Evolutionary conservation across 805 yeast genomes (phyloP).

Genomic region (Cyberlindnera veronae): DNA sequence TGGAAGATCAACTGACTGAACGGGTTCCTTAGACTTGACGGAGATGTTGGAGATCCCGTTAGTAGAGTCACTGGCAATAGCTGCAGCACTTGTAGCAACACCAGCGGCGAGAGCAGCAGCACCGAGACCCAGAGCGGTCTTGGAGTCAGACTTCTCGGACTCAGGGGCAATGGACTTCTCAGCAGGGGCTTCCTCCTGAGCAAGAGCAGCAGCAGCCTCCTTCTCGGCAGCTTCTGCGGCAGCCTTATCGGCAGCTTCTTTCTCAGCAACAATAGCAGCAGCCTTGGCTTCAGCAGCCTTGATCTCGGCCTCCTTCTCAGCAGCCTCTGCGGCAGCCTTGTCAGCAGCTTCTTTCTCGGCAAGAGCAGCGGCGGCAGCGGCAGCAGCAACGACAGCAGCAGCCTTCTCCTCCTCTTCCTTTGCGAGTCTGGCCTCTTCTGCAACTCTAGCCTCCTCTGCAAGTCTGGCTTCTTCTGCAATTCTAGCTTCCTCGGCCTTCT

Average conservation of each 20-base stretch:
- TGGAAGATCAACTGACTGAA: neutral
- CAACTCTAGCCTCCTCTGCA: neutral
- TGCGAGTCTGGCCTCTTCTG: constrained; percentile 2
- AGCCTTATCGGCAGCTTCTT: constrained; percentile 2
- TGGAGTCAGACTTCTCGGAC: constrained; percentile 4
- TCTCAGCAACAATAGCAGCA: constrained; percentile 6
- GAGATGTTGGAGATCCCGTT: constrained; percentile 13
- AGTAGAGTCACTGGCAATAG: constrained; percentile 9
- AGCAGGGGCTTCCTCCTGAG: neutral
- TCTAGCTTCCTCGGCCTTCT: neutral
- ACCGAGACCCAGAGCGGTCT: constrained; percentile 4
- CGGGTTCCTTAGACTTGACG: constrained; percentile 6
- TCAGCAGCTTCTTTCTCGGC: constrained; percentile 8
- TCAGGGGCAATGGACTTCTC: no score
- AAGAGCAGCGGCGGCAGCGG: neutral
- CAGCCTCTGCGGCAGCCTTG: constrained; percentile 5
- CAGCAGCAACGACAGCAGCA: constrained; percentile 3
- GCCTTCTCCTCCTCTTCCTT: constrained; percentile 5
- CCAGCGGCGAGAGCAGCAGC: constrained; percentile 15
- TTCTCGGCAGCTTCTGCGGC: constrained; percentile 2
- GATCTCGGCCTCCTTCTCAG: neutral
- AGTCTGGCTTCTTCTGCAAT: neutral
- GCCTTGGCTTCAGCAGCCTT: constrained; percentile 4
- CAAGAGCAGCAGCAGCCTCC: neutral
- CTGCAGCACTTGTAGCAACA: constrained; percentile 15